Evolutionary conservation across 2,329 filamentous ascomycete species (phyloP), one percentile per base, ranked within the genome.

Genomic region (Ascosphaera aggregata): DNA sequence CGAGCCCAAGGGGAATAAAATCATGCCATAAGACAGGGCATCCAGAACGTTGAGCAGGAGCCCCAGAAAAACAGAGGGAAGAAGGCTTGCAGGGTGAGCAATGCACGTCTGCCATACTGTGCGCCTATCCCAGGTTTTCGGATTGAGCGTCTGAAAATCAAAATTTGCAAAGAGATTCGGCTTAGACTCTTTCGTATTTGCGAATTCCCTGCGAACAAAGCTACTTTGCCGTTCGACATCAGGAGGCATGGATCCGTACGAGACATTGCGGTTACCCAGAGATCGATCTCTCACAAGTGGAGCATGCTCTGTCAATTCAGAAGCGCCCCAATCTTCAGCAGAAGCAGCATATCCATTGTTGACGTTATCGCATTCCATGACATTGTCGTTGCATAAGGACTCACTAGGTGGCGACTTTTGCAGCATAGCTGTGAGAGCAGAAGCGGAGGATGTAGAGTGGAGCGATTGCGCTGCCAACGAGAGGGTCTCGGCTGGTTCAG

Each of bases 11-110:
- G 89, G 89, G 47, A 98, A 98, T 9, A 98, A 61, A 49, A 94
- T 93, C 79, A 92, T 89, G 48, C 80, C 89, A 51, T 98, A 98
- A 2, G 86, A 95, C 32, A 98, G 61, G 4, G 85, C 89, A 62
- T 98, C 89, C 16, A 98, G 64, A 36, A 98, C 77, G 48, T 98
- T 98, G 15, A 98, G 69, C 1, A 98, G 64, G 18, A 93, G 60
- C 0, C 89, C 89, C 1, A 98, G 71, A 46, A 92, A 69, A 1
- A 95, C 86, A 2, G 86, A 79, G 2, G 89, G 89, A 13, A 94
- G 54, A 46, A 76, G 78, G 37, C 71, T 72, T 15, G 71, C 60
- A 1, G 84, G 81, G 31, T 72, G 65, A 9, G 82, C 55, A 2
- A 91, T 56, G 0, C 65, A 66, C 35, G 69, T 67, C 31, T 70